Evolutionary conservation across 805 yeast genomes (phyloP), one percentile per base, ranked within the genome.

Genomic region (Kazachstania viticola): DNA sequence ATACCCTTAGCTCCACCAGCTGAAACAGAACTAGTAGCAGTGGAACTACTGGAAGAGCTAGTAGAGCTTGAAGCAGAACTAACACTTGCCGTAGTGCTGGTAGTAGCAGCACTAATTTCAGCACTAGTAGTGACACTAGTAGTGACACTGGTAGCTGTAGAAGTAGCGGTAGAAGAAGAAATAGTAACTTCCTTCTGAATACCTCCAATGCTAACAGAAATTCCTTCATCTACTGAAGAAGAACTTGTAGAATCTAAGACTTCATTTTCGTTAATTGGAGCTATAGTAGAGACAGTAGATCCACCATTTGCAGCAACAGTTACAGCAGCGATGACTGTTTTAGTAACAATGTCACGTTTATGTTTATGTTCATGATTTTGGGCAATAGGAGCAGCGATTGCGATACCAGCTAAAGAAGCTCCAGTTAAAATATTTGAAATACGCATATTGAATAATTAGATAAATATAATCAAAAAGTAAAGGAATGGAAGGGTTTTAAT

Each of bases 1-100:
- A 81, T 65, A 69, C 91, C 94, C 58, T 68, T 73, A 40, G 76
- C 65, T 41, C 69, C 67, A 19, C 64, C 65, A 51, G 53, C 45
- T 34, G 49, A 58, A 42, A 38, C 54, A 15, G 55, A 38, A 4
- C 62, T 30, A 29, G 60, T 31, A 33, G 61, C 39, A 32, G 60
- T 39, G 22, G 65, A 36, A 29, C 60, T 33, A 12, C 60, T 29
- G 13, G 49, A 32, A 17, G 65, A 37, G 13, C 61, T 33, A n/a
- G 61, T 39, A 13, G 64, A 40, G 13, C 59, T 36, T 21, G 63
- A 29, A 17, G 61, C 21, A 17, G 61, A 37, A 26, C 64, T 32
- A 28, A 61, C 34, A 11, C 62, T 29, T 21, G 57, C 21, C 16
- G 40, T 1, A 9, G 38, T 11, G 11, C 32, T 23, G 25, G 54